Evolutionary conservation across 345 rosid species (phyloP).

Genomic region (Geranium brycei): DNA sequence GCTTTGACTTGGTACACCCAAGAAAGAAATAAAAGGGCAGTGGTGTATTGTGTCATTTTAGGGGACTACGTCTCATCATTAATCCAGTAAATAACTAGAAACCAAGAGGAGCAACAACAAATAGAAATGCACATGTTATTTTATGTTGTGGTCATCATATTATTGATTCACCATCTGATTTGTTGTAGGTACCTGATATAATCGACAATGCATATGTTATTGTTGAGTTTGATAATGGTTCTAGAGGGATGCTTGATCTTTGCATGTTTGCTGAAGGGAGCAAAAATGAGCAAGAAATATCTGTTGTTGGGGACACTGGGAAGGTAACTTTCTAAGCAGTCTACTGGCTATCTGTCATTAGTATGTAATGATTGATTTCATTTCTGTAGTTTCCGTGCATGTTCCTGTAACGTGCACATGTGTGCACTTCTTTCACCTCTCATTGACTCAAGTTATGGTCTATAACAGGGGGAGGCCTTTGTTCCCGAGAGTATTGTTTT

Average conservation of each 20-base stretch:
- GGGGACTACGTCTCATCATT: not conserved
- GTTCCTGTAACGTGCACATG: not conserved
- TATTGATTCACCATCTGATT: constrained; percentile 1
- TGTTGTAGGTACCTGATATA: constrained; percentile 64
- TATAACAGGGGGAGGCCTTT: constrained; percentile 75
- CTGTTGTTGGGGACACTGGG: constrained; percentile 63
- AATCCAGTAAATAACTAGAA: not conserved
- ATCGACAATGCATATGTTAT: constrained; percentile 85
- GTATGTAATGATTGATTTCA: no score
- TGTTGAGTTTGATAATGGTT: constrained; percentile 77
- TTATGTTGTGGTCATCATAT: not conserved
- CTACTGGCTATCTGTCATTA: not conserved
- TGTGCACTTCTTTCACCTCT: not conserved
- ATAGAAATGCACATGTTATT: not conserved
- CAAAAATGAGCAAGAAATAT: constrained; percentile 87
- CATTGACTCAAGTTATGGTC: constrained; percentile 8
- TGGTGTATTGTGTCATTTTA: not conserved
- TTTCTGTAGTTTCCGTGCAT: no score
- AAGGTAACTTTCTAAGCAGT: constrained; percentile 33
- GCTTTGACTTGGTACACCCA: not conserved
- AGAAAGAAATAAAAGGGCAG: not conserved
- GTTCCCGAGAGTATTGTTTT: constrained; percentile 79
- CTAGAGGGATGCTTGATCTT: constrained; percentile 87
- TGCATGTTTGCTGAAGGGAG: constrained; percentile 99
- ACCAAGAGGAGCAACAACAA: not conserved